Evolutionary conservation across 148 eudicot genomes (phyloP).

Genomic region (Cornus florida): DNA sequence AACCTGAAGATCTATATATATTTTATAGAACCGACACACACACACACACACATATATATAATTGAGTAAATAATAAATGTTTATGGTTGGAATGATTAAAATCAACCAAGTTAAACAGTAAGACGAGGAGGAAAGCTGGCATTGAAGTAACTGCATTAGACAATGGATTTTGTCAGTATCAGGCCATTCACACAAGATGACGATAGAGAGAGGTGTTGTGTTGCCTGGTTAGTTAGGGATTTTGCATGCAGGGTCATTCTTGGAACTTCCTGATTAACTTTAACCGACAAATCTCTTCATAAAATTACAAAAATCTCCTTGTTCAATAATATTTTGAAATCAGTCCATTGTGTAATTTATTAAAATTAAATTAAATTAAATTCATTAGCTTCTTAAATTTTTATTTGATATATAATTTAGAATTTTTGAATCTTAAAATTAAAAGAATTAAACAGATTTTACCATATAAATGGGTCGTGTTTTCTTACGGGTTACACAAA

Average conservation of each 20-base stretch:
- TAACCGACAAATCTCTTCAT: too few species aligned
- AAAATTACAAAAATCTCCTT: too few species aligned
- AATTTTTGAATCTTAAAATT: too few species aligned
- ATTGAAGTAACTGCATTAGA: not conserved
- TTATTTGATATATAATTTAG: too few species aligned
- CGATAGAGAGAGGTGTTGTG: slow-evolving; percentile 36
- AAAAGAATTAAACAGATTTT: too few species aligned
- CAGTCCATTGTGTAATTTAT: too few species aligned
- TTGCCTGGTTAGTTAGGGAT: slow-evolving; percentile 13
- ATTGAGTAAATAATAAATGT: not conserved
- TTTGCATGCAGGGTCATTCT: not conserved
- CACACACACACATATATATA: too few species aligned
- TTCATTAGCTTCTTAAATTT: too few species aligned
- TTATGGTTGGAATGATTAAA: not conserved
- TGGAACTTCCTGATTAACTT: not conserved
- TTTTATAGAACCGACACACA: not conserved
- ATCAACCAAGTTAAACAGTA: not conserved
- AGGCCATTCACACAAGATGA: slow-evolving; percentile 35
- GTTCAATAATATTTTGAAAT: too few species aligned
- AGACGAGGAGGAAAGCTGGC: slow-evolving; percentile 15
- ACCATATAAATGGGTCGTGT: too few species aligned
- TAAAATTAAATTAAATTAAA: too few species aligned
- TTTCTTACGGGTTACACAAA: too few species aligned
- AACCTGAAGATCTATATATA: not conserved
- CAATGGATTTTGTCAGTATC: slow-evolving; percentile 25